Evolutionary conservation across 306 rosid genomes (phyloP).

Genomic region (Hylodesmum podocarpum): DNA sequence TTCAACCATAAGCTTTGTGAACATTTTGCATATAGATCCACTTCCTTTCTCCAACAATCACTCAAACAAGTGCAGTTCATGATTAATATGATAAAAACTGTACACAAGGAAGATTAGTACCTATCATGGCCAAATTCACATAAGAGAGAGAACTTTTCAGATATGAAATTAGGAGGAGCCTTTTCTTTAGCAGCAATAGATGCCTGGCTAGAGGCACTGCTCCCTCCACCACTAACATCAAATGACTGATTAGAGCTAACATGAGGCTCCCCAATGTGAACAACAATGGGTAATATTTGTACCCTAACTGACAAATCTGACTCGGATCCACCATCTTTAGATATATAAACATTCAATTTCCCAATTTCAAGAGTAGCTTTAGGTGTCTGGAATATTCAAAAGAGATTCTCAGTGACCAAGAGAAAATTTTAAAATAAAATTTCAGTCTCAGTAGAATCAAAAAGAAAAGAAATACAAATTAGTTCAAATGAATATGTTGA

Average conservation of each 20-base stretch:
- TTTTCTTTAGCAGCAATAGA: slow-evolving; percentile 50
- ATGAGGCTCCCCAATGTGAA: slow-evolving; percentile 59
- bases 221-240: slow-evolving; percentile 47
- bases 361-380: slow-evolving; percentile 63
- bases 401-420: slow-evolving; percentile 23
- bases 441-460: slow-evolving; percentile 4
- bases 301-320: slow-evolving; percentile 62
- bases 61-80: slow-evolving; percentile 12
- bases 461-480: slow-evolving; percentile 1
- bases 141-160: slow-evolving; percentile 66
- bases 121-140: slow-evolving; percentile 83
- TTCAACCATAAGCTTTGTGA: slow-evolving; percentile 5
- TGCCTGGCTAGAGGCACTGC: slow-evolving; percentile 53
- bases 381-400: slow-evolving; percentile 73
- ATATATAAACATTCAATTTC: slow-evolving; percentile 71
- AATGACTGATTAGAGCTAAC: slow-evolving; percentile 54
- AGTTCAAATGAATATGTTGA: background rate
- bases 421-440: slow-evolving; percentile 12
- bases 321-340: slow-evolving; percentile 52
- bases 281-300: slow-evolving; percentile 58
- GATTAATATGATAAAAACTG: slow-evolving; percentile 9
- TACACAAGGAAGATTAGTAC: slow-evolving; percentile 47
- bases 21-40: background rate
- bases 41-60: slow-evolving; percentile 7
- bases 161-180: slow-evolving; percentile 49